Evolutionary conservation across 139 green algal species (phyloP).

Genomic region (Chlamydomonas sp.): DNA sequence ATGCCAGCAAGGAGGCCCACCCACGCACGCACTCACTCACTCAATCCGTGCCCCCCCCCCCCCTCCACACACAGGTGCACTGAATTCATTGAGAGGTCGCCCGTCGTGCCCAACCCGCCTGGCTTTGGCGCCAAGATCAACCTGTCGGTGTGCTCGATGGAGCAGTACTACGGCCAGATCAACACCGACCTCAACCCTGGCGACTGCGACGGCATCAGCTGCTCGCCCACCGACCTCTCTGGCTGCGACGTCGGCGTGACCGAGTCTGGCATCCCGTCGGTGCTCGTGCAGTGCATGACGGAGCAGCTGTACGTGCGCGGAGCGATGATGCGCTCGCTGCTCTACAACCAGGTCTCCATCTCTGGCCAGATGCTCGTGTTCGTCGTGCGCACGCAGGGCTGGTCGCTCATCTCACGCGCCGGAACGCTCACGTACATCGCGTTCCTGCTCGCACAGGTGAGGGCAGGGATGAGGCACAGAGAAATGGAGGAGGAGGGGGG

Average conservation of each 20-base stretch:
- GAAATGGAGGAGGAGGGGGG: too few relatives aligned
- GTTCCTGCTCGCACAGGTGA: constrained; percentile 62
- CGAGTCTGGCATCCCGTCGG: background rate
- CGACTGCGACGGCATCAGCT: background rate
- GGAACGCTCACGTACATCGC: constrained; percentile 65
- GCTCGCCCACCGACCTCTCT: background rate
- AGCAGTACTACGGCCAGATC: constrained; percentile 1
- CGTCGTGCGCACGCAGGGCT: constrained; percentile 57
- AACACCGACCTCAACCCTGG: background rate
- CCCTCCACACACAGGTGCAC: too few relatives aligned
- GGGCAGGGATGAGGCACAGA: too few relatives aligned
- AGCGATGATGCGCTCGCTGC: constrained; percentile 57
- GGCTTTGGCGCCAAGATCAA: too few relatives aligned
- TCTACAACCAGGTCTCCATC: constrained; percentile 65
- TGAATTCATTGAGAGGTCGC: too few relatives aligned
- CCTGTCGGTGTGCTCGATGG: background rate
- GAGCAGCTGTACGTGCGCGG: constrained; percentile 69
- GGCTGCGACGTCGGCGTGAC: background rate
- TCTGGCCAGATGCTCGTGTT: constrained; percentile 74
- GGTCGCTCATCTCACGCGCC: constrained; percentile 47
- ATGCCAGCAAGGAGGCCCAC: too few relatives aligned
- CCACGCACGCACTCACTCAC: too few relatives aligned
- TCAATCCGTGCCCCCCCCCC: too few relatives aligned
- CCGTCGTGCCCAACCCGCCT: too few relatives aligned
- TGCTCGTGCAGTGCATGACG: constrained; percentile 56